Evolutionary conservation across 73 alveolate genomes (phyloP), one percentile per base, ranked within the genome.

Genomic region (Effrenium voratum): DNA sequence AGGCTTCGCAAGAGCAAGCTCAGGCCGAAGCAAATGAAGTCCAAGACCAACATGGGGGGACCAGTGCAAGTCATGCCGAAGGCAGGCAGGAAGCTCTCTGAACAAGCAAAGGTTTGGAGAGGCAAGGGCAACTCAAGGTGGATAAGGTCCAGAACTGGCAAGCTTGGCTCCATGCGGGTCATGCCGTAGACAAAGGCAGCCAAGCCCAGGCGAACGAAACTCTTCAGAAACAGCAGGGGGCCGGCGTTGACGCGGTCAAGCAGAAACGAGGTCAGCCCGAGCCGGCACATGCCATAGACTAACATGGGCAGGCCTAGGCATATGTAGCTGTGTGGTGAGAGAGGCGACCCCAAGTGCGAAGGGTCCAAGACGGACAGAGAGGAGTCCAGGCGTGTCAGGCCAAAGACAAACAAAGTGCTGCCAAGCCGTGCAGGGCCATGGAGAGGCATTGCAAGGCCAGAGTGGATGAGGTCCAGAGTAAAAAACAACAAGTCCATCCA

Each of bases 21-120:
- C 6, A 36, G 34, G 75, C 80, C 97, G n/a, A 70, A 73, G 81
- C 92, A 38, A 73, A 92, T 75, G 81, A 79, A 75, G 98, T 92
- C 75, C 49, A 55, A 55, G 41, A 6, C 98, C 50, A 92, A 34
- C 80, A 36, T 49, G 52, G 63, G 49, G 19, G 50, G 81, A 10
- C 81, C 98, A 2, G 47, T 55, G 79, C 87, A 72, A 28, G 98
- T 92, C 98, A 92, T 72, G 46, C 98, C 98, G 38, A 60, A 92
- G 38, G 68, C 93, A 3, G 40, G 30, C 40, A 22, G 46, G 32
- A 68, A 73, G 81, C 90, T 63, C 12, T 83, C 98, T 85, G 26
- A 41, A 1, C 93, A 47, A 60, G 68, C 72, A 40, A 49, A 55
- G 43, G 93, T 52, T 46, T 43, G 66, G 47, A 77, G 80, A 26